Evolutionary conservation across 129 eudicot species (phyloP).

Genomic region (Flaveria sonorensis): DNA sequence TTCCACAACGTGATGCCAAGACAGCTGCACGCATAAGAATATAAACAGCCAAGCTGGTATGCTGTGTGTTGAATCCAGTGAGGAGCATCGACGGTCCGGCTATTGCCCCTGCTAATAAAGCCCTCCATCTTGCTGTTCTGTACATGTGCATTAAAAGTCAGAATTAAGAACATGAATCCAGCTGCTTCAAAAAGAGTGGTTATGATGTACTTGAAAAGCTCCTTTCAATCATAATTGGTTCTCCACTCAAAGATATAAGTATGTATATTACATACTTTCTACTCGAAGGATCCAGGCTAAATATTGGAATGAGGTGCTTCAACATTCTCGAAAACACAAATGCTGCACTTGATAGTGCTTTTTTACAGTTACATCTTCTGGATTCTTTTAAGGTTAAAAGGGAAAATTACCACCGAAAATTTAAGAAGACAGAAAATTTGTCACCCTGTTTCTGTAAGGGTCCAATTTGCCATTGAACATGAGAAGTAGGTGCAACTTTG

Average conservation of each 20-base stretch:
- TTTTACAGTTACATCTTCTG: background rate
- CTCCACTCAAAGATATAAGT: constrained; percentile 14
- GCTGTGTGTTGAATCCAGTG: constrained; percentile 81
- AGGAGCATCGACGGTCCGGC: constrained; percentile 99
- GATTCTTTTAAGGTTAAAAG: background rate
- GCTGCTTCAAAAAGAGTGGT: constrained; percentile 1
- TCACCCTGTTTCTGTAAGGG: background rate
- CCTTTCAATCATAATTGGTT: background rate
- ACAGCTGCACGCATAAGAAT: constrained; percentile 99
- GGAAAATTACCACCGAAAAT: background rate
- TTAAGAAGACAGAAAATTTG: background rate
- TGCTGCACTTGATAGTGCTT: background rate
- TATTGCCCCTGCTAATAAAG: constrained; percentile 86
- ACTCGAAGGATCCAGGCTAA: background rate
- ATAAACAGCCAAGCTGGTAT: constrained; percentile 90
- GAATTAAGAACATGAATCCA: constrained; percentile 25
- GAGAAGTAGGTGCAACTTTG: background rate
- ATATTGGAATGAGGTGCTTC: constrained; percentile 7
- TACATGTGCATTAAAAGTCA: constrained; percentile 18
- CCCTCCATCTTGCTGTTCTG: constrained; percentile 99
- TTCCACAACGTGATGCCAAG: constrained; percentile 97
- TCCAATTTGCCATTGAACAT: background rate
- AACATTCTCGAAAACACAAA: background rate
- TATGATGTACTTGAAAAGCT: constrained; percentile 22
- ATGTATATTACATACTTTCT: background rate